Percentiles rank a stretch among this genome's conserved stretches.
Evolutionary conservation across 1,139 yeast species (phyloP).

Genomic region (Martiniozyma asiatica): DNA sequence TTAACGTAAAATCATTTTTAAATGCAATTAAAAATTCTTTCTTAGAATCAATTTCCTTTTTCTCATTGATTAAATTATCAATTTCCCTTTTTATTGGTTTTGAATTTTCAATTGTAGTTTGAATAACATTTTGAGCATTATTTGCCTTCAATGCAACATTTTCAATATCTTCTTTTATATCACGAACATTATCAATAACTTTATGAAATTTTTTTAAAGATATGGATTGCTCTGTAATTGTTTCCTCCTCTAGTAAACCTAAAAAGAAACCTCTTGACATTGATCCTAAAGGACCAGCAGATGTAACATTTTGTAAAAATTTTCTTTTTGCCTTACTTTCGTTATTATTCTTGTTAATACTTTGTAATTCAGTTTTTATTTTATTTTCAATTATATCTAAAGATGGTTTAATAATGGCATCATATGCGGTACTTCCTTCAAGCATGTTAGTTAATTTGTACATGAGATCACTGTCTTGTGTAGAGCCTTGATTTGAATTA

Average conservation of each 20-base stretch:
- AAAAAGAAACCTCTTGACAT: constrained; percentile 48
- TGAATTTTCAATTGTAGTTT: constrained; percentile 21
- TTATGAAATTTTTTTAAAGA: constrained; percentile 55
- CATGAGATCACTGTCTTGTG: constrained; percentile 21
- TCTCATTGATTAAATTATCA: constrained; percentile 29
- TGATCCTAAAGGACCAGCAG: constrained; percentile 46
- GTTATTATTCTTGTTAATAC: neutral
- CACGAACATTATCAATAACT: constrained; percentile 34
- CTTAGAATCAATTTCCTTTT: constrained; percentile 35
- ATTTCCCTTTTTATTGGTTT: constrained; percentile 25
- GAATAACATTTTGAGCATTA: constrained; percentile 24
- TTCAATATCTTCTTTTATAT: constrained; percentile 30
- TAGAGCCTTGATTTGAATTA: too few relatives aligned
- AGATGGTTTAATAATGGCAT: constrained; percentile 36
- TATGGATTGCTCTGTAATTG: constrained; percentile 47
- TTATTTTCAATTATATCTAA: constrained; percentile 35
- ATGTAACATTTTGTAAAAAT: constrained; percentile 26
- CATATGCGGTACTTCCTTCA: constrained; percentile 23
- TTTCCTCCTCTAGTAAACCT: constrained; percentile 60
- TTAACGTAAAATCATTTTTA: constrained; percentile 53
- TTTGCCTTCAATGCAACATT: constrained; percentile 33
- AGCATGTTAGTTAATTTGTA: constrained; percentile 27
- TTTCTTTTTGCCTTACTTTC: neutral
- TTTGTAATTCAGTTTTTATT: constrained; percentile 14
- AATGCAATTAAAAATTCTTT: constrained; percentile 46